Base-by-base conservation (phyloP, 768 basidiomycete species). In the Kwoniella heveanensis region DNA sequence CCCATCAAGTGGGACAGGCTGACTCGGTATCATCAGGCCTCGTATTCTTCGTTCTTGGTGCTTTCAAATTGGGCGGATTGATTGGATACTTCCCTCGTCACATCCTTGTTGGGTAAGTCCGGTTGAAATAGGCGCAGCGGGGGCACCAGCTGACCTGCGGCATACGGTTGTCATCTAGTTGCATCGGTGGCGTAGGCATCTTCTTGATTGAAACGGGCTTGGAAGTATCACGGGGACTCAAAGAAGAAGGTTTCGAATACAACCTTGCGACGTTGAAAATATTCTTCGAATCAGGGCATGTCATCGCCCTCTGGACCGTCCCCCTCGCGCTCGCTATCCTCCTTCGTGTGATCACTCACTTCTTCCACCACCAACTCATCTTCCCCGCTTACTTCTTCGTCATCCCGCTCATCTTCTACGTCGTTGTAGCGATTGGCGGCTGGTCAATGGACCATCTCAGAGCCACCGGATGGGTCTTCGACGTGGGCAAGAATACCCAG, bases 71-170 rank as follows among this genome's bases (percentile, higher is more conserved):
- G 13, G 95, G 95, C 1, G 84, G 86, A 6, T 80, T 98, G 9
- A 88, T 96, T 36, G 93, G 93, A 0, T 98, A 98, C 81, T 97
- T 98, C 81, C 95, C 95, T 19, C 84, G 95, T 15, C 93, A 96
- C 74, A 96, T 97, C 74, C 85, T 97, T 27, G 91, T 99, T n/a
- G 94, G 94, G 86, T 90, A 72, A 67, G 86, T 79, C 2, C 15
- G 50, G 62, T 48, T n/a, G 19, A 27, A 6, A n/a, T 27, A n/a
- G n/a, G n/a, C n/a, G n/a, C n/a, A n/a, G n/a, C n/a, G n/a, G n/a
- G n/a, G n/a, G n/a, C 15, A 17, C 53, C n/a, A 17, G 44, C 60
- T 61, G 29, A 61, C 26, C n/a, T 2, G 21, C 39, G 39, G 3
- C 19, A 10, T 44, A 10, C 10, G 39, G 39, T 44, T 9, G 10